Conservation (phyloP, 805 yeast species). For the Henningerozyma blattae region DNA sequence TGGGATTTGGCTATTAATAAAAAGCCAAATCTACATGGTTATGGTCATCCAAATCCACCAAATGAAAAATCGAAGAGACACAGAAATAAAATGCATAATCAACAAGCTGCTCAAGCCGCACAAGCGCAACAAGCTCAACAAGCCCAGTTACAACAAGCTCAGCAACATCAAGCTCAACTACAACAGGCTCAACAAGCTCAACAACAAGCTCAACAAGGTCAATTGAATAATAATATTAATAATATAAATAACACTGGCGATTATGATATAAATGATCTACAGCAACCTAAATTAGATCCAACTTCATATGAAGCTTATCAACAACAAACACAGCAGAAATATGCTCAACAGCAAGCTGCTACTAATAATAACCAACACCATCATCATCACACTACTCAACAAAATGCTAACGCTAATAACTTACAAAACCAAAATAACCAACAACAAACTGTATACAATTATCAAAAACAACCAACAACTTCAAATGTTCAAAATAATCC, state of each 20-base stretch:
- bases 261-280: slow-evolving; percentile 3
- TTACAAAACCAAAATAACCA: slow-evolving; percentile 5
- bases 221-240: slow-evolving; percentile 7
- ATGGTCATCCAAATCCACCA: slow-evolving; percentile 88
- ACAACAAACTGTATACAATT: slow-evolving; percentile 20
- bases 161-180: slow-evolving; percentile 8
- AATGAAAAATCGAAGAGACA: slow-evolving; percentile 30
- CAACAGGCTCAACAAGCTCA: slow-evolving; percentile 2
- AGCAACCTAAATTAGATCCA: slow-evolving; percentile 27
- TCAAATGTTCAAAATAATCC: slow-evolving; percentile 1
- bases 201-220: slow-evolving; percentile 7
- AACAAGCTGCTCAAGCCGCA: slow-evolving; percentile 7
- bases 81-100: slow-evolving; percentile 13
- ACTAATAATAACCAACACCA: slow-evolving; percentile 9
- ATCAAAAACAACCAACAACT: slow-evolving; percentile 13
- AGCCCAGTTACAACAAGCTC: slow-evolving; percentile 4
- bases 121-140: slow-evolving; percentile 10
- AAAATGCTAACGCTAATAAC: slow-evolving; percentile 1
- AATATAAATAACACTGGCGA: slow-evolving; percentile 10
- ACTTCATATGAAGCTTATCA: slow-evolving; percentile 30
- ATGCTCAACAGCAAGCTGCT: slow-evolving; percentile 21
- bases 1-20: slow-evolving; percentile 87
- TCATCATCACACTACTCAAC: slow-evolving; percentile 7
- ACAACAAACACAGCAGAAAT: slow-evolving; percentile 26
- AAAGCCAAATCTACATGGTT: slow-evolving; percentile 90